phyloP scores from a whole-genome alignment of 1,284 basidiomycete species.

The Flammula alnicola region DNA sequence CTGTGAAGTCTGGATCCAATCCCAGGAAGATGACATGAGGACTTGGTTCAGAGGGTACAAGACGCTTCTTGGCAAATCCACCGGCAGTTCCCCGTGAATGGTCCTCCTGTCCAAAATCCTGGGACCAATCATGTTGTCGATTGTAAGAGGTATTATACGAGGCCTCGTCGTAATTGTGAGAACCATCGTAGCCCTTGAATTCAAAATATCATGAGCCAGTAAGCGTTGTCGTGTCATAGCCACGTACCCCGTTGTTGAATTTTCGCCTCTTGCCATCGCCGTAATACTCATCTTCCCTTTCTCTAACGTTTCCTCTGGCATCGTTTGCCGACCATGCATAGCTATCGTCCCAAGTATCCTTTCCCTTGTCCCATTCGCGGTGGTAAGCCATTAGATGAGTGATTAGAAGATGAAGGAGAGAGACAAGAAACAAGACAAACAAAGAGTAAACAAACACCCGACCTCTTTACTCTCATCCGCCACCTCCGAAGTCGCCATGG shows the following conservation, averaged over 20 bases:
- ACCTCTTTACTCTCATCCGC: constrained; percentile 28
- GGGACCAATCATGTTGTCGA: constrained; percentile 27
- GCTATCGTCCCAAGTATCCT: constrained; percentile 56
- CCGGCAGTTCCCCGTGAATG: constrained; percentile 47
- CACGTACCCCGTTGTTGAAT: constrained; percentile 70
- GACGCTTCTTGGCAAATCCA: constrained; percentile 66
- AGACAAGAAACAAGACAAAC: constrained; percentile 39
- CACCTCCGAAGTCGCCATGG: constrained; percentile 43
- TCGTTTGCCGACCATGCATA: constrained; percentile 47
- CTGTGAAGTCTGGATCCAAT: constrained; percentile 86
- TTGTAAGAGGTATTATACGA: constrained; percentile 24
- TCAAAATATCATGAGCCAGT: constrained; percentile 20
- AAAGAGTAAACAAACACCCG: constrained; percentile 41
- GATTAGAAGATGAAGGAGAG: constrained; percentile 31
- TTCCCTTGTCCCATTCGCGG: constrained; percentile 82
- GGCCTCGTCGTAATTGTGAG: constrained; percentile 39
- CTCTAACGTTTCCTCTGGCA: constrained; percentile 46
- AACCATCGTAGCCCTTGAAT: constrained; percentile 54
- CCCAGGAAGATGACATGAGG: constrained; percentile 92
- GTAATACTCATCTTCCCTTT: constrained; percentile 70
- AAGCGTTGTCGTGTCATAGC: constrained; percentile 8
- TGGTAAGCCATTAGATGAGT: constrained; percentile 67
- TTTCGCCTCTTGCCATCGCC: constrained; percentile 78
- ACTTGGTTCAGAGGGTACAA: constrained; percentile 79
- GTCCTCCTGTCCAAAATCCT: constrained; percentile 53